Conservation (phyloP, 306 rosid genomes). For the Cicer yamashitae region DNA sequence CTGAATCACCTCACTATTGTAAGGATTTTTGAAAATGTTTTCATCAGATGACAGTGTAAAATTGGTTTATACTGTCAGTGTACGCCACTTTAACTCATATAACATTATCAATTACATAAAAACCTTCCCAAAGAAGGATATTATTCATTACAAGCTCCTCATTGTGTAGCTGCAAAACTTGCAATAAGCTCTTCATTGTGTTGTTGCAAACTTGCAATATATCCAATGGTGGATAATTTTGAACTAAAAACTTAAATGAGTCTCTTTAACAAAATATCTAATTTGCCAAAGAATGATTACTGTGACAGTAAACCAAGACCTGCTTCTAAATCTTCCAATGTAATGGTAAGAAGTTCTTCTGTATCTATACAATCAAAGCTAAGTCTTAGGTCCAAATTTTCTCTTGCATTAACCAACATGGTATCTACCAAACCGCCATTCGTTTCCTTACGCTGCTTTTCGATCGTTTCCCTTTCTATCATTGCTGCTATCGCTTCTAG, state of each 20-base stretch:
- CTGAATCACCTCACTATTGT: too few relatives aligned
- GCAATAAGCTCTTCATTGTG: slow-evolving; percentile 5
- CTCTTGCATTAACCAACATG: slow-evolving; percentile 86
- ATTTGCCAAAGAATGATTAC: slow-evolving; percentile 47
- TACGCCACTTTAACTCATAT: slow-evolving; percentile 42
- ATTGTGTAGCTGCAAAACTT: slow-evolving; percentile 32
- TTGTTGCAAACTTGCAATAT: not conserved
- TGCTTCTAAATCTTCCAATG: slow-evolving; percentile 77
- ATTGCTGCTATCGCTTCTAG: slow-evolving; percentile 62
- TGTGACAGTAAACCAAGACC: slow-evolving; percentile 67
- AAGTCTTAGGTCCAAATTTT: slow-evolving; percentile 85
- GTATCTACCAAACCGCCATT: slow-evolving; percentile 90
- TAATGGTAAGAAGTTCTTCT: slow-evolving; percentile 81
- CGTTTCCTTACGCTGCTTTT: slow-evolving; percentile 78
- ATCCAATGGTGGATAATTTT: slow-evolving; percentile 32
- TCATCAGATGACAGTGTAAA: too few relatives aligned
- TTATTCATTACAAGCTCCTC: slow-evolving; percentile 38
- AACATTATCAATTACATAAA: slow-evolving; percentile 42
- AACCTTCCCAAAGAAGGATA: not conserved
- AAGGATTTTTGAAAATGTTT: too few relatives aligned
- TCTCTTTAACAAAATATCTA: slow-evolving; percentile 40
- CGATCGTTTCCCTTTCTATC: slow-evolving; percentile 69
- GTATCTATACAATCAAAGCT: slow-evolving; percentile 84
- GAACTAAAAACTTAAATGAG: slow-evolving; percentile 5
- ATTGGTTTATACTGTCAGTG: too few relatives aligned